Evolutionary conservation across 257 asterid genomes (phyloP), one percentile per base, ranked within the genome.

Genomic region (Striga asiatica): DNA sequence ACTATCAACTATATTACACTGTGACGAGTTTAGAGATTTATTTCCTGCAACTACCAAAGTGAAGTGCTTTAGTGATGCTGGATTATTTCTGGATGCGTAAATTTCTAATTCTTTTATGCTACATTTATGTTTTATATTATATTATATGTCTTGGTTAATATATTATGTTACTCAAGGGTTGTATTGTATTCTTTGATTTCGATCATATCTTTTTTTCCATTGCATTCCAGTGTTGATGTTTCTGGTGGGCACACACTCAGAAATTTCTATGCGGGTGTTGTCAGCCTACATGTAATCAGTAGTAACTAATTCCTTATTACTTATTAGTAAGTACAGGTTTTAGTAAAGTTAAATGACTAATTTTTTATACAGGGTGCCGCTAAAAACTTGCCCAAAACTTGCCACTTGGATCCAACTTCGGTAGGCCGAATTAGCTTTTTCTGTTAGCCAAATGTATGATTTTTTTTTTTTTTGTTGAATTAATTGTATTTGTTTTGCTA

Each of bases 31-130:
- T 66, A 67, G 81, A n/a, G 56, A 66, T 28, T 68, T 73, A 25
- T 75, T 92, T 52, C 75, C 88, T 14, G 56, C 68, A 22, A 78
- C 70, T 23, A 81, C 80, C 37, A 81, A 72, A 78, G 99, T 88
- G 78, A 92, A 88, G 81, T 92, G 99, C 65, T 69, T 92, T 35
- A 75, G 85, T 54, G 99, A 92, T 55, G 99, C 99, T 25, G 99
- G 99, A 67, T 65, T 92, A 60, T 92, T 92, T 71, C 68, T 92
- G 93, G 97, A 92, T 12, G 74, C 87, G 99, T 92, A 88, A 82
- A 63, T 81, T 41, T 12, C 23, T n/a, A 13, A 6, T 39, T 8
- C 8, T 45, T 45, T 8, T 3, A 24, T n/a, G 24, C 16, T 11
- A n/a, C 0, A 58, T 51, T 31, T 42, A 24, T 58, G 34, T 52